Percentiles rank a stretch among this genome's conserved stretches.
Conservation (phyloP, 2,329 filamentous ascomycete genomes). For the Metarhizium guizhouense region DNA sequence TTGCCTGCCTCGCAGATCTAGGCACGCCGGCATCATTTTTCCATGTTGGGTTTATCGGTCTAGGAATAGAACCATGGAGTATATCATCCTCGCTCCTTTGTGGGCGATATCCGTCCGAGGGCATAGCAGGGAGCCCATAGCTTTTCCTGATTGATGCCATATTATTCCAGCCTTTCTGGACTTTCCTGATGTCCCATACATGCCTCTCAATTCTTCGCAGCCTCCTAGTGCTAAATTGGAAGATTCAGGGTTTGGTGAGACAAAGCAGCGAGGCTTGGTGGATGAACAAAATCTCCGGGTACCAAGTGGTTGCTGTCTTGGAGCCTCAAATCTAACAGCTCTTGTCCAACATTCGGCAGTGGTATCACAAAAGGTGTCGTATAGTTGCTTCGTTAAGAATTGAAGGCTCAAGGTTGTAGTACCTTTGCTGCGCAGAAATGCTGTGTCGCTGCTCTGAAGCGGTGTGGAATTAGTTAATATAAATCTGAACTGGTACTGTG, state of each 20-base stretch:
- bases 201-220: conserved; percentile 7
- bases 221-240: background rate
- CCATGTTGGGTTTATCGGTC: conserved; percentile 13
- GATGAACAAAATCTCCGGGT: background rate
- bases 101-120: conserved; percentile 26
- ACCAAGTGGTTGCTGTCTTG: background rate
- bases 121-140: conserved; percentile 30
- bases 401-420: background rate
- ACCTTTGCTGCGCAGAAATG: background rate
- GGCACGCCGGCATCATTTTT: conserved; percentile 13
- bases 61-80: conserved; percentile 12
- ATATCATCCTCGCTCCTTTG: conserved; percentile 16
- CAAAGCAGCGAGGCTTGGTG: background rate
- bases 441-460: background rate
- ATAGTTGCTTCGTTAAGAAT: background rate
- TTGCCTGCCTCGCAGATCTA: conserved; percentile 10
- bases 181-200: conserved; percentile 11
- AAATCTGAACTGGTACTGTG: background rate
- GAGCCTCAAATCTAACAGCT: background rate
- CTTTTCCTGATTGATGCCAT: conserved; percentile 35
- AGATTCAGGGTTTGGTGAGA: background rate
- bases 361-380: background rate
- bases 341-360: background rate
- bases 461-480: background rate
- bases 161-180: conserved; percentile 20